Evolutionary conservation across 2,329 filamentous ascomycete genomes (phyloP).

Genomic region (Aspergillus brasiliensis): DNA sequence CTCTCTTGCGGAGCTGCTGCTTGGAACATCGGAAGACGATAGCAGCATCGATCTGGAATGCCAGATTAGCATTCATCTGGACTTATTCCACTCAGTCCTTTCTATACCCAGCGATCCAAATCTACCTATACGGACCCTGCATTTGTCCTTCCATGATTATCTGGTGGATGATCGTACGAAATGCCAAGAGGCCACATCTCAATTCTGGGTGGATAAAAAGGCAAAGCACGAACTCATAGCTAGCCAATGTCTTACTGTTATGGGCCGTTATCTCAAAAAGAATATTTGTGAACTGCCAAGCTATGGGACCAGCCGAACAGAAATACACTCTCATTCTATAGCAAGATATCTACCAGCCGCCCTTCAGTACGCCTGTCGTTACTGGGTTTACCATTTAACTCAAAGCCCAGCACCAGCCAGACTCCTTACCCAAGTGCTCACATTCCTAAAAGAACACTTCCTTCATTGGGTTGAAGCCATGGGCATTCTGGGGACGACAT

Average conservation of each 20-base stretch:
- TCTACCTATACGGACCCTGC: constrained; percentile 21
- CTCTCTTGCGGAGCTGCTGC: constrained; percentile 18
- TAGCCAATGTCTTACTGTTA: constrained; percentile 25
- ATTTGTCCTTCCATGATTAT: constrained; percentile 36
- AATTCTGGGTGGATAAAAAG: constrained; percentile 11
- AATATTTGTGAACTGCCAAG: constrained; percentile 18
- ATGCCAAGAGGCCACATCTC: too few relatives aligned
- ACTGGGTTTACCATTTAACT: neutral
- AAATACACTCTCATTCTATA: neutral
- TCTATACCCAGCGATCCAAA: constrained; percentile 14
- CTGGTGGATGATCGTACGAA: constrained; percentile 30
- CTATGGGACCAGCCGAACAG: constrained; percentile 5
- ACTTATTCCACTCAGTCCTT: constrained; percentile 24
- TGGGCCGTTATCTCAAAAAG: constrained; percentile 12
- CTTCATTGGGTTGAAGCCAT: neutral
- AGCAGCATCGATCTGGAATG: constrained; percentile 7
- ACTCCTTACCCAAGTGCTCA: neutral
- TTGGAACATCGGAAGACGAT: constrained; percentile 9
- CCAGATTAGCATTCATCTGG: neutral
- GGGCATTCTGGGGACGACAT: neutral
- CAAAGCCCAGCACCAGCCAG: neutral
- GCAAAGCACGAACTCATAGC: constrained; percentile 27
- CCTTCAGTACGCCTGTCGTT: neutral
- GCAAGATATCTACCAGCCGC: neutral
- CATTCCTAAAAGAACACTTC: neutral